Evolutionary conservation across 2,329 filamentous ascomycete species (phyloP).

Genomic region (Diplodia seriata): DNA sequence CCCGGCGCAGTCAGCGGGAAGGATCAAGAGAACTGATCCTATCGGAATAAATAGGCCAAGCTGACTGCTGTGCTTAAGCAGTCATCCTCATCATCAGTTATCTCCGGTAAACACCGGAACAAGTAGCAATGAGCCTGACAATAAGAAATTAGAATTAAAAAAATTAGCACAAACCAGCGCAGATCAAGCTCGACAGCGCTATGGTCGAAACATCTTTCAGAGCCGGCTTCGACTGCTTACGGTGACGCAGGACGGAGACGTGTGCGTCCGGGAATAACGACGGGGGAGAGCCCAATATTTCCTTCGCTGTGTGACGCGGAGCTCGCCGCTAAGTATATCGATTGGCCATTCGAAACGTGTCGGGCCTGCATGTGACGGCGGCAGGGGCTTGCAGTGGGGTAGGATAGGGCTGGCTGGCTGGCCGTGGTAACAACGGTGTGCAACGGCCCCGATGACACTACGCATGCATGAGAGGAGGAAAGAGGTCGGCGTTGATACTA

Average conservation of each 20-base stretch:
- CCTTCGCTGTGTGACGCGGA: neutral
- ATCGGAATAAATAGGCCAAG: neutral
- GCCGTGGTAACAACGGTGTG: neutral
- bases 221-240: neutral
- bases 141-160: neutral
- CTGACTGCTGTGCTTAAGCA: neutral
- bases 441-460: neutral
- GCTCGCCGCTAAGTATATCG: neutral
- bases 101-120: too few species aligned
- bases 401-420: neutral
- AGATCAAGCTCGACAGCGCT: neutral
- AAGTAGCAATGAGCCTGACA: neutral
- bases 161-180: neutral
- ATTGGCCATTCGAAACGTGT: neutral
- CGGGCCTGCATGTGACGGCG: neutral
- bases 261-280: neutral
- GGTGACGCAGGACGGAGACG: neutral
- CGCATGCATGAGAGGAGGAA: neutral
- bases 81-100: neutral
- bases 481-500: neutral
- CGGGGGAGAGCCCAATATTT: neutral
- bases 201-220: neutral
- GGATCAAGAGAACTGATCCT: conserved; percentile 7
- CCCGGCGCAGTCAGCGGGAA: conserved; percentile 2
- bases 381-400: neutral